These are phyloP conservation scores for Tilletia indica DNA, from an alignment of 1,284 basidiomycete genomes.

Conservation along the genomic window DNA sequence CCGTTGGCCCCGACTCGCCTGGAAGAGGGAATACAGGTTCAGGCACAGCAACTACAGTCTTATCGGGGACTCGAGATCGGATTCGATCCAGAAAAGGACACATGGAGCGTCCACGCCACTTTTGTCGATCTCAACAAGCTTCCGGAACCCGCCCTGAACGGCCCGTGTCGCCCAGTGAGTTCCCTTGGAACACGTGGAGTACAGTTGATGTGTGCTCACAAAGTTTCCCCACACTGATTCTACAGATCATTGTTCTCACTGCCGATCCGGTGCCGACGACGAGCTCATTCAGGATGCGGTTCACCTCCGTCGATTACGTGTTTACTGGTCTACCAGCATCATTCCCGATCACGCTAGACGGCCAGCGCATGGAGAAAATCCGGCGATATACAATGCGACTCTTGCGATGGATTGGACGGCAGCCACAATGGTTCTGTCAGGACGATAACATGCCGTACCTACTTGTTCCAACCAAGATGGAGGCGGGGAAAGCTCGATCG, in stretches of 20 bases:
- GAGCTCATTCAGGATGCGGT: neutral
- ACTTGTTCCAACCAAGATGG: neutral
- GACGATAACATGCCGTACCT: conserved; percentile 13
- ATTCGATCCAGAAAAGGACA: neutral
- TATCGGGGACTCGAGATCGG: neutral
- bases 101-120: neutral
- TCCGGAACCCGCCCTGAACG: neutral
- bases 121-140: neutral
- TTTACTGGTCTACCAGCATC: neutral
- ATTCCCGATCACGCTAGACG: neutral
- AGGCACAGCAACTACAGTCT: neutral
- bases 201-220: too few species aligned
- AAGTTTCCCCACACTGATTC: neutral
- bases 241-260: conserved; percentile 8
- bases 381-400: conserved; percentile 1
- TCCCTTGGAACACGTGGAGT: too few species aligned
- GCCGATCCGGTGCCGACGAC: neutral
- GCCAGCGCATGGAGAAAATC: neutral
- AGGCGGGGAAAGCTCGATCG: neutral
- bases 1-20: neutral
- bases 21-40: neutral
- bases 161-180: conserved; percentile 6
- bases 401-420: neutral
- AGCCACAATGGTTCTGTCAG: neutral
- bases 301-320: neutral